Conservation (phyloP, 202 grass and related monocot genomes). For the Dendrocalamus latiflorus region DNA sequence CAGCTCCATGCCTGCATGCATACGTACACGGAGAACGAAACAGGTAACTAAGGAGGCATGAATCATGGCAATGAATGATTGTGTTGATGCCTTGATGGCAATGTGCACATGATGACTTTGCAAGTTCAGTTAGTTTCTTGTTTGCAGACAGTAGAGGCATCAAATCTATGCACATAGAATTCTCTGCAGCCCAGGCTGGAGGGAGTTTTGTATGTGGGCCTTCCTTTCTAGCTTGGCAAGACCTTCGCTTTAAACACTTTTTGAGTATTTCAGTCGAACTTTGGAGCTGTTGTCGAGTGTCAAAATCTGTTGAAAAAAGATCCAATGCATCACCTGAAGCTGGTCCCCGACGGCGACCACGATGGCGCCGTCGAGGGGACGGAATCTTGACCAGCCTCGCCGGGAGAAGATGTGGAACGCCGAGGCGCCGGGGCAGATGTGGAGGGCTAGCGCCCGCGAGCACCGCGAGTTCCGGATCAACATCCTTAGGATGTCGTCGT, state of each 20-base stretch:
- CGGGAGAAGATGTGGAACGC: slow-evolving; percentile 50
- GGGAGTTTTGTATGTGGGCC: neutral
- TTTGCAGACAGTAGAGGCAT: neutral
- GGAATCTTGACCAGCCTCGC: slow-evolving; percentile 53
- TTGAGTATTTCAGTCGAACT: neutral
- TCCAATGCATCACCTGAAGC: slow-evolving; percentile 46
- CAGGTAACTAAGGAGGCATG: neutral
- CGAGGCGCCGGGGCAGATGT: slow-evolving; percentile 40
- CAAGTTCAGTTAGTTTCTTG: neutral
- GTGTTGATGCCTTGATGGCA: neutral
- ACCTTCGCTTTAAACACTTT: neutral
- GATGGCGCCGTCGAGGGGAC: slow-evolving; percentile 31
- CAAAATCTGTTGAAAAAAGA: neutral
- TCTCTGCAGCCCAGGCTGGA: neutral
- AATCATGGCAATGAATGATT: neutral
- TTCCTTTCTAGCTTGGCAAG: neutral
- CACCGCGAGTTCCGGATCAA: slow-evolving; percentile 38
- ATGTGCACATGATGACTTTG: neutral
- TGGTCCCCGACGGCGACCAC: slow-evolving; percentile 65
- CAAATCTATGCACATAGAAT: neutral
- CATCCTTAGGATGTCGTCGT: slow-evolving; percentile 39
- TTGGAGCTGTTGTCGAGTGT: neutral
- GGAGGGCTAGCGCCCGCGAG: slow-evolving; percentile 36
- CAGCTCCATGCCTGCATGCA: slow-evolving; percentile 35
- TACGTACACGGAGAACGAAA: neutral